Base-by-base conservation (phyloP, 2,329 filamentous ascomycete genomes). In the Xylaria sp. region DNA sequence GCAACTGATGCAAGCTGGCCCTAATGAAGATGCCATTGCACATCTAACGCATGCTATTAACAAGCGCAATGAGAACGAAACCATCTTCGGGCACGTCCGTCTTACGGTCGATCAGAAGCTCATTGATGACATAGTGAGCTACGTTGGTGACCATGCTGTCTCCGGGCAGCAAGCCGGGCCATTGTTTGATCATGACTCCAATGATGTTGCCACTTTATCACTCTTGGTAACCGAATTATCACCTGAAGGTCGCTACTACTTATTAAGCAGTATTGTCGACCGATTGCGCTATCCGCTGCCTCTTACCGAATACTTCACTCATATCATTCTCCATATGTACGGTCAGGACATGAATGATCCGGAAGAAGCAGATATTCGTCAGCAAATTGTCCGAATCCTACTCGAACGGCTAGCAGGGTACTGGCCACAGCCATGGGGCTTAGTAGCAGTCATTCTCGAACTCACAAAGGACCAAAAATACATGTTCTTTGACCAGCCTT, bases 391-490 rank as follows among this genome's bases (percentile, higher is more conserved):
- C 62, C 90, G 95, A 56, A 90, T 98, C 28, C 84, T 99, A 55
- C 85, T 98, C 46, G 96, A 99, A 85, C 90, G 96, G 58, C 85
- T 98, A 56, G 89, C 97, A 69, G 92, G 94, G 25, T 94, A 93
- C 80, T 94, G 94, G 83, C 95, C 95, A 62, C 95, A 98, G 79
- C 95, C 97, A 20, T 98, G 95, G 95, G 97, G 97, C 13, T 84
- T 99, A 52, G 91, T 98, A 79, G 91, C 94, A 71, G 95, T 94
- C 44, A 87, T 97, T 70, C 84, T 96, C 72, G 96, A 98, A 83
- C 87, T 99, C 66, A 86, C 97, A 74, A 97, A 97, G 85, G 98
- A 97, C 79, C 91, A 92, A 63, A 93, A 90, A 78, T 97, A 95
- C 81, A 90, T 90, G 77, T 97, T 99, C 85, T 98, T 97, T 84